Conservation (phyloP, 495 filamentous ascomycete genomes). For the Pyronema domesticum region DNA sequence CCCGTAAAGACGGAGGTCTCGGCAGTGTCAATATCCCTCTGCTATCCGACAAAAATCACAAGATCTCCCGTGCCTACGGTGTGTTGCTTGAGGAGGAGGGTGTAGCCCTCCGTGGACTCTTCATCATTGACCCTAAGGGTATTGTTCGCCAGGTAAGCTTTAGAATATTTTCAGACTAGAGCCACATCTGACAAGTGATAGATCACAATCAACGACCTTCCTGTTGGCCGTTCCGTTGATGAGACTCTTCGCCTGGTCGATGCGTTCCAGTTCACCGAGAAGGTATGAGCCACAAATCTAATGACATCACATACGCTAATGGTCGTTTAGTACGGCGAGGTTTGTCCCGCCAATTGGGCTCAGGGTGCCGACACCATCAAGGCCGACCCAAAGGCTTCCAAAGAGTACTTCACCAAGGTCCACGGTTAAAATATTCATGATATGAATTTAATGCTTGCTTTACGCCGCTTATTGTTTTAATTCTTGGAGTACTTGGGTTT, state of each 20-base stretch:
- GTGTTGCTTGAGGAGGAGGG: slow-evolving; percentile 41
- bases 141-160: slow-evolving; percentile 30
- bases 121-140: slow-evolving; percentile 42
- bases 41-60: slow-evolving; percentile 38
- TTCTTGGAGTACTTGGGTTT: neutral
- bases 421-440: slow-evolving; percentile 12
- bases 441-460: neutral
- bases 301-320: slow-evolving; percentile 1
- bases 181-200: slow-evolving; percentile 6
- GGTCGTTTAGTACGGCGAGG: slow-evolving; percentile 32
- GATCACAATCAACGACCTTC: slow-evolving; percentile 43
- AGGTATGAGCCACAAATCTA: slow-evolving; percentile 16
- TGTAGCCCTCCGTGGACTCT: slow-evolving; percentile 39
- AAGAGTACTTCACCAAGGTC: slow-evolving; percentile 30
- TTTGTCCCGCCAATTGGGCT: slow-evolving; percentile 41
- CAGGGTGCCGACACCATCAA: slow-evolving; percentile 36
- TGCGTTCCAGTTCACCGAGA: slow-evolving; percentile 43
- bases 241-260: slow-evolving; percentile 40
- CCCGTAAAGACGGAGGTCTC: slow-evolving; percentile 36
- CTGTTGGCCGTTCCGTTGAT: slow-evolving; percentile 40
- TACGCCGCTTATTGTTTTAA: neutral
- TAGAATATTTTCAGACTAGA: neutral
- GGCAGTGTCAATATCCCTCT: slow-evolving; percentile 37
- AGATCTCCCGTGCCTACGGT: slow-evolving; percentile 36
- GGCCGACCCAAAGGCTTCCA: slow-evolving; percentile 32